Conservation (phyloP, 495 filamentous ascomycete genomes). For the Parathielavia hyrcaniae region DNA sequence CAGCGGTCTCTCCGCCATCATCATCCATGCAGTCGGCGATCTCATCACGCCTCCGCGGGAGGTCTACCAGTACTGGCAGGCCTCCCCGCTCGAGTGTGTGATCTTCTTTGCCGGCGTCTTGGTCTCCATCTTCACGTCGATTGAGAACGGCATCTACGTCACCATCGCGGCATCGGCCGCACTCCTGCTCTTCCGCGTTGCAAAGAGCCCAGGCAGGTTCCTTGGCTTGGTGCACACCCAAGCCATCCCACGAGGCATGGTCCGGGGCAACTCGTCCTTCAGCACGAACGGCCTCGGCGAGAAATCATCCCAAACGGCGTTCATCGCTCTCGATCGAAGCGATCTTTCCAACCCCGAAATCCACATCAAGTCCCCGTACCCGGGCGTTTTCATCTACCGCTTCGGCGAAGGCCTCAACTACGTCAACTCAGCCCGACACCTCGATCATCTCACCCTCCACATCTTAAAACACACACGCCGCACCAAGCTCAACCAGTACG, state of each 20-base stretch:
- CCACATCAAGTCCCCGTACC: constrained; percentile 71
- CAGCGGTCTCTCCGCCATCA: constrained; percentile 80
- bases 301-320: constrained; percentile 59
- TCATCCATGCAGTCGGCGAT: constrained; percentile 96
- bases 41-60: constrained; percentile 90
- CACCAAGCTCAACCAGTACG: constrained; percentile 60
- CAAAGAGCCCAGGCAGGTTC: constrained; percentile 81
- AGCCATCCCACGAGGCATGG: constrained; percentile 77
- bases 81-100: constrained; percentile 79
- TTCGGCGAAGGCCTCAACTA: constrained; percentile 98
- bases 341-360: constrained; percentile 91
- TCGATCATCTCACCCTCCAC: constrained; percentile 66
- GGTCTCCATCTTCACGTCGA: constrained; percentile 79
- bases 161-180: constrained; percentile 69
- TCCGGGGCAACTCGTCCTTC: constrained; percentile 53
- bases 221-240: constrained; percentile 82
- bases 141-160: constrained; percentile 89
- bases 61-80: constrained; percentile 92
- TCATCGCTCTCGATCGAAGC: constrained; percentile 76
- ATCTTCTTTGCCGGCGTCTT: constrained; percentile 95
- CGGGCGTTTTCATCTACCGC: constrained; percentile 95
- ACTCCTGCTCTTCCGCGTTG: constrained; percentile 74
- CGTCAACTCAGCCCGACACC: constrained; percentile 85
- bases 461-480: constrained; percentile 74
- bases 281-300: constrained; percentile 41